phyloP scores from a whole-genome alignment of 2,329 filamentous ascomycete species.

The Cladophialophora yegresii region DNA sequence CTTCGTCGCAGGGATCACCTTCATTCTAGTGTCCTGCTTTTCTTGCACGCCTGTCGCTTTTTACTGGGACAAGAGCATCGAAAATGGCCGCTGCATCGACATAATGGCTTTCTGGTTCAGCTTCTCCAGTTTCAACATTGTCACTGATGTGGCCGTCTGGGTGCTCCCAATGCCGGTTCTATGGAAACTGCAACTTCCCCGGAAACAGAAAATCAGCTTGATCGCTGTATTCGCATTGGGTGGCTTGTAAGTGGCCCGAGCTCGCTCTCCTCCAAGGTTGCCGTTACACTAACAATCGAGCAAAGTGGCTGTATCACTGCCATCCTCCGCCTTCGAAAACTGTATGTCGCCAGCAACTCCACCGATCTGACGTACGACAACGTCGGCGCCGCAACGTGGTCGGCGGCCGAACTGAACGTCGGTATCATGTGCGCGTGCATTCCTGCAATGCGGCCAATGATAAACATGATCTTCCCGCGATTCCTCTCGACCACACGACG shows the following conservation, averaged over 20 bases:
- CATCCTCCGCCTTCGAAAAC: conserved; percentile 51
- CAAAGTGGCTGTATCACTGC: conserved; percentile 49
- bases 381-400: conserved; percentile 50
- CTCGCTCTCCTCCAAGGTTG: not conserved
- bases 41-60: conserved; percentile 48
- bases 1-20: conserved; percentile 13
- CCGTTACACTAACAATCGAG: conserved; percentile 12
- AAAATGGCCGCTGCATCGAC: conserved; percentile 48
- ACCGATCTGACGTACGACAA: conserved; percentile 43
- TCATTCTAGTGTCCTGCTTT: conserved; percentile 38
- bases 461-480: conserved; percentile 47
- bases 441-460: conserved; percentile 47
- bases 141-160: conserved; percentile 60
- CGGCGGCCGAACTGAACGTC: conserved; percentile 48
- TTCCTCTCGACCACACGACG: conserved; percentile 38
- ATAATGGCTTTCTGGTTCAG: conserved; percentile 56
- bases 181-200: conserved; percentile 50
- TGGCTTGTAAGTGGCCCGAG: conserved; percentile 42
- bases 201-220: conserved; percentile 52
- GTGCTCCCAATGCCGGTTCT: conserved; percentile 55
- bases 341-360: conserved; percentile 48
- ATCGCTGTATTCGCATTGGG: conserved; percentile 55
- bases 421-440: conserved; percentile 49
- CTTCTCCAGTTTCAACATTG: conserved; percentile 61
- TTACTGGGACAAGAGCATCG: conserved; percentile 44